Evolutionary conservation across 768 basidiomycete species (phyloP).

Genomic region (Pholiota molesta): DNA sequence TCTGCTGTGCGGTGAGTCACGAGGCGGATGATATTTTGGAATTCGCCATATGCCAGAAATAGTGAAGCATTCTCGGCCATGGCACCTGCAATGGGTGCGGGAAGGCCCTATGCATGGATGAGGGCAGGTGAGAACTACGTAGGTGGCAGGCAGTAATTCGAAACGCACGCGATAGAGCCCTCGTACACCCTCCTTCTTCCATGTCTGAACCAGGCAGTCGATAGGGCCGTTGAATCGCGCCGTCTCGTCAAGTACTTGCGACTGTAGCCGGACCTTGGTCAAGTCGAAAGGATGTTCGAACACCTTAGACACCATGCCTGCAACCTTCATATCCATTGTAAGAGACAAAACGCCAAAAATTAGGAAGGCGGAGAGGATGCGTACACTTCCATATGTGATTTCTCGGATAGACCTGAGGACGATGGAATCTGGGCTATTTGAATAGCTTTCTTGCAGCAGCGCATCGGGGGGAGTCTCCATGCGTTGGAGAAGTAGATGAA

Average conservation of each 20-base stretch:
- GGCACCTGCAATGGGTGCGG: slow-evolving; percentile 91
- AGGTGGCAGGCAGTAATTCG: background rate
- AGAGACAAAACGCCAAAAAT: slow-evolving; percentile 2
- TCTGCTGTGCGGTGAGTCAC: slow-evolving; percentile 35
- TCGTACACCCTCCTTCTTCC: slow-evolving; percentile 75
- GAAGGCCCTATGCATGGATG: slow-evolving; percentile 66
- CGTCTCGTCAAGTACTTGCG: slow-evolving; percentile 76
- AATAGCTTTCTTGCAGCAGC: slow-evolving; percentile 12
- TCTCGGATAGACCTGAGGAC: slow-evolving; percentile 43
- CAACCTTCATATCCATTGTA: slow-evolving; percentile 45
- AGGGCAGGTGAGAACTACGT: background rate
- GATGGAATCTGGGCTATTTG: slow-evolving; percentile 19
- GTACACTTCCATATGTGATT: slow-evolving; percentile 51
- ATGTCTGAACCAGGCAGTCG: slow-evolving; percentile 88
- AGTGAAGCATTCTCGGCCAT: slow-evolving; percentile 93
- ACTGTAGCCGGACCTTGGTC: slow-evolving; percentile 88
- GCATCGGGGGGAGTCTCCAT: slow-evolving; percentile 29
- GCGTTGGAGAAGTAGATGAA: background rate
- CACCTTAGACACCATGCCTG: slow-evolving; percentile 84
- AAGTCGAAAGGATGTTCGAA: slow-evolving; percentile 95
- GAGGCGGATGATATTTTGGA: slow-evolving; percentile 63
- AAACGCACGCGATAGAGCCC: slow-evolving; percentile 85
- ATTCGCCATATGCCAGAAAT: slow-evolving; percentile 84
- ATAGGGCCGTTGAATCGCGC: slow-evolving; percentile 80
- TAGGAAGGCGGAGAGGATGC: slow-evolving; percentile 16